Base-by-base conservation (phyloP, 2,329 filamentous ascomycete species). In the Eutypella sp. region DNA sequence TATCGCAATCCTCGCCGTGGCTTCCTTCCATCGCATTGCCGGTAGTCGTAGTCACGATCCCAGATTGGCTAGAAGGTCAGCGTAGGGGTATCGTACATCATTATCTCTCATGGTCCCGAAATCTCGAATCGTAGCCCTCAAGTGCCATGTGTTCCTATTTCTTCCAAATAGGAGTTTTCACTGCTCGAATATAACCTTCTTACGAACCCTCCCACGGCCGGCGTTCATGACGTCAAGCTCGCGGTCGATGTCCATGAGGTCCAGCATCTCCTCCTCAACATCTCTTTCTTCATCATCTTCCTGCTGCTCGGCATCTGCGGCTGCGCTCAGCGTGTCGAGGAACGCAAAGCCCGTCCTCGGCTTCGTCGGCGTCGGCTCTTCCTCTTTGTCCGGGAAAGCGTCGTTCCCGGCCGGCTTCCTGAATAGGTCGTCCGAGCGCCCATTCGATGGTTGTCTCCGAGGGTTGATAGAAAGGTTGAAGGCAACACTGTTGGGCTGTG, bases 181-280 rank as follows among this genome's bases (percentile, higher is more conserved):
- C 9, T 72, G 68, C 46, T 76, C 73, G 51, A 78, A 79, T 48
- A 78, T 70, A 44, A 76, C 74, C 57, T 70, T 71, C 63, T 76
- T 78, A 45, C 68, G 69, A 40, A 72, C 74, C 45, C 66, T 68
- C 27, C 68, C 69, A 39, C 73, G 66, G 27, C 70, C 69, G 33
- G 63, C 67, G 45, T 81, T 74, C 75, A 85, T 69, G 41, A 66
- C 69, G 40, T 79, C 73, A 43, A 85, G 62, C 41, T 74, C 76
- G 47, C 78, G 74, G 53, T 85, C 81, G 56, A 85, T 82, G 53
- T 81, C 79, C 72, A 82, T 78, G 38, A 85, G 80, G 58, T 83
- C 80, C 53, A 85, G 68, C 70, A 82, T 76, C 62, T 82, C 79
- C 24, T 72, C 70, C 57, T 82, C 79, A 11, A 81, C 69, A 46